Conservation (phyloP, 192 early-diverging fungal species). For the Gonapodya prolifera region DNA sequence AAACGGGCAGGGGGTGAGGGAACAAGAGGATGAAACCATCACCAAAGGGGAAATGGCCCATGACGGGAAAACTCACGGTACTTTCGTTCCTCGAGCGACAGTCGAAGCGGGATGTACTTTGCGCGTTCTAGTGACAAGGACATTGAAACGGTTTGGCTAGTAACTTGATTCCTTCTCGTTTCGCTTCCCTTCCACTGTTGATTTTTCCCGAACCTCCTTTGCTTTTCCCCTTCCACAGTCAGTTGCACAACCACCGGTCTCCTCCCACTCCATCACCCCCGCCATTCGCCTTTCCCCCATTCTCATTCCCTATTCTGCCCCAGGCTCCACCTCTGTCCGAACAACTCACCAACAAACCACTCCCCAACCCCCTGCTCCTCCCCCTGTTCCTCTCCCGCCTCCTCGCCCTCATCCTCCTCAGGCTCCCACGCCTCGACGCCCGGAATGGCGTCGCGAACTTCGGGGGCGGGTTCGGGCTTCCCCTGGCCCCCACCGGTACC, state of each 20-base stretch:
- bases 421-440: neutral
- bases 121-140: slow-evolving; percentile 75
- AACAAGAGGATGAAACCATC: neutral
- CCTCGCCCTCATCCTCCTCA: neutral
- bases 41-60: neutral
- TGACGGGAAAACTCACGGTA: slow-evolving; percentile 14
- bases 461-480: neutral
- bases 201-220: too few relatives aligned
- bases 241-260: too few relatives aligned
- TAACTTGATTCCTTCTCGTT: too few relatives aligned
- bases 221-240: too few relatives aligned
- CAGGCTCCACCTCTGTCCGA: too few relatives aligned
- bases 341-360: neutral
- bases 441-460: neutral
- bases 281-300: too few relatives aligned
- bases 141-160: too few relatives aligned
- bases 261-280: too few relatives aligned
- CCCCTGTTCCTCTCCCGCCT: neutral
- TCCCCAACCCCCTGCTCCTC: neutral
- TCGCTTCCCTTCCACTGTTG: too few relatives aligned
- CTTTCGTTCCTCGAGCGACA: slow-evolving; percentile 83
- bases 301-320: too few relatives aligned
- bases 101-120: slow-evolving; percentile 89
- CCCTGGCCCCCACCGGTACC: neutral
- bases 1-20: too few relatives aligned